Evolutionary conservation across 495 filamentous ascomycete species (phyloP), one percentile per base, ranked within the genome.

Genomic region (Talaromyces thailandensis): DNA sequence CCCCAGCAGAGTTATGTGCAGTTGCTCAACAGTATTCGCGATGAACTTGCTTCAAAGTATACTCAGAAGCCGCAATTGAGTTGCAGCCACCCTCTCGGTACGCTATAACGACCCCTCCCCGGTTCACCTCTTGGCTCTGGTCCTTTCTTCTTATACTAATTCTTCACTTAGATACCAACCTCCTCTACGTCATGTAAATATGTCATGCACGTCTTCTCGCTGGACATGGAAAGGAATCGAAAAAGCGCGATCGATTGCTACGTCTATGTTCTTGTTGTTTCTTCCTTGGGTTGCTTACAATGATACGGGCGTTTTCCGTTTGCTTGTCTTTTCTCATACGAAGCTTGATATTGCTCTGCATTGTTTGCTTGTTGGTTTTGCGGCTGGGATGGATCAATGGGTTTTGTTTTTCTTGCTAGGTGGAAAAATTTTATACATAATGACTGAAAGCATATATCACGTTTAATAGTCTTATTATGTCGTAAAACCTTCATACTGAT

Each of bases 1-100:
- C 93, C 94, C 1, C 88, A 97, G 64, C 95, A 98, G 80, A 96
- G 90, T 78, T 98, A 98, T 66, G 88, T 98, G 53, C 89, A 96
- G 74, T 76, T 98, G 61, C 80, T 98, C 64, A 97, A 95, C 75
- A 91, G 84, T 73, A 96, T 98, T 71, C 88, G 94, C 9, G 88
- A 93, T 62, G 95, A 97, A 73, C 80, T 98, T 63, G 84, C 91
- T 62, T 88, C 85, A 23, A 93, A 93, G 71, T 98, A 98, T 72
- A 86, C 86, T 31, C 94, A 98, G 76, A 97, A 96, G 81, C 94
- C 94, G 67, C 94, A 98, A 80, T 81, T 98, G 64, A 96, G 92
- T 74, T 93, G 92, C 79, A 96, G 92, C 75, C 94, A 98, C 76
- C 94, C 94, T 58, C 78, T 98, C 79, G 89, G 94, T 98, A 86